Base-by-base conservation (phyloP, 192 early-diverging fungal genomes). In the Ramicandelaber brevisporus region DNA sequence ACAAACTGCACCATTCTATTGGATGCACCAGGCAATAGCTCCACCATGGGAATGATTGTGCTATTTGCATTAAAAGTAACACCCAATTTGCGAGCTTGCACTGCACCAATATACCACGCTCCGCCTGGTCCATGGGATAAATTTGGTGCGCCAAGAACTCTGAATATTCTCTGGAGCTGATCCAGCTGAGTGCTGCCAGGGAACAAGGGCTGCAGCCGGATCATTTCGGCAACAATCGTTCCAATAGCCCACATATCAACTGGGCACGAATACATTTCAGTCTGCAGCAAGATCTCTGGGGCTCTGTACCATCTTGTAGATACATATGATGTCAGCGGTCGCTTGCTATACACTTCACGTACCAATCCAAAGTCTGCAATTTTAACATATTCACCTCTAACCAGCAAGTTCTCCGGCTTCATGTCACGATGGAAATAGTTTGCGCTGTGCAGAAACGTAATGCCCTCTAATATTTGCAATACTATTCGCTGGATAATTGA, bases 241-340 rank as follows among this genome's bases (percentile, higher is more conserved):
- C 93, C 93, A 0, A 84, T 66, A 0, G 93, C 87, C 93, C 93
- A 98, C 12, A 98, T 50, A 48, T 98, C 93, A 13, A 98, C 85
- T 4, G 85, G 81, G 14, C 68, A 77, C 8, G 80, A 77, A 37
- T 98, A 98, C 14, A 46, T 57, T 0, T 66, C 61, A 10, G 73
- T 78, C 14, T 70, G 60, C 16, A 98, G 56, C 17, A 95, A 47
- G 6, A 98, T 69, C 52, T 98, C 92, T 23, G 92, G 92, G 3
- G 92, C 85, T 6, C 92, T 65, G 46, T 93, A 93, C 92, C 92
- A 98, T 42, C 92, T 61, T 5, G 92, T 98, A 56, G 78, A 81
- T 30, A 98, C 86, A 53, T 98, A 98, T 39, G 86, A 82, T 15
- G 92, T 95, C 37, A 87, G 84, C 20, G 92, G 89, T 1, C 79